Conservation (phyloP, 1,139 yeast genomes). For the Candida anutae region DNA sequence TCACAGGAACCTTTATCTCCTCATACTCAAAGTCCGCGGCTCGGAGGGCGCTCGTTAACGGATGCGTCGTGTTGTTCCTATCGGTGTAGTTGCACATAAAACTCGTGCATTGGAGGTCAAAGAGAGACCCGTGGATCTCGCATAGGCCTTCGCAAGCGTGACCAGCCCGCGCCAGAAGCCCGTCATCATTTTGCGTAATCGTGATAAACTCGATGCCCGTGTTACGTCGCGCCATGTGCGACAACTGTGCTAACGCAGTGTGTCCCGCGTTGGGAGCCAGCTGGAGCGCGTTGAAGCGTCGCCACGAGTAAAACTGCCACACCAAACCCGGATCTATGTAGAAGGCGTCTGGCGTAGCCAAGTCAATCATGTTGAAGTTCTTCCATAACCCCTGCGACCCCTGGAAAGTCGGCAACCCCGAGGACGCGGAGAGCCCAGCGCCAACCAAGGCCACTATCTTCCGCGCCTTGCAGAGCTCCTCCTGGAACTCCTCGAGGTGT, state of each 20-base stretch:
- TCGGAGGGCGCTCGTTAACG: conserved; percentile 57
- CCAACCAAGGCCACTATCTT: conserved; percentile 73
- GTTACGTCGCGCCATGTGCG: conserved; percentile 24
- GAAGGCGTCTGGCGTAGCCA: conserved; percentile 90
- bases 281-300: conserved; percentile 55
- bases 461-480: conserved; percentile 40
- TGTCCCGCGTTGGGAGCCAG: conserved; percentile 76
- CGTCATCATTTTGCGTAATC: conserved; percentile 80
- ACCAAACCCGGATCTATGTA: conserved; percentile 75
- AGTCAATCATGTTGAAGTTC: conserved; percentile 68
- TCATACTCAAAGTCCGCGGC: conserved; percentile 30
- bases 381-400: conserved; percentile 75
- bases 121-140: conserved; percentile 75
- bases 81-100: conserved; percentile 62
- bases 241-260: conserved; percentile 47
- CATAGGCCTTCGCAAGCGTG: conserved; percentile 45
- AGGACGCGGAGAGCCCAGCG: conserved; percentile 73
- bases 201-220: conserved; percentile 38
- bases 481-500: conserved; percentile 42
- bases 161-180: conserved; percentile 57
- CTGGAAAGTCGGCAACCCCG: conserved; percentile 70
- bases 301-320: conserved; percentile 79
- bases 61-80: conserved; percentile 45
- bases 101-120: conserved; percentile 65
- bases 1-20: conserved; percentile 11